Base-by-base conservation (phyloP, 192 early-diverging fungal species). In the Mortierella antarctica region DNA sequence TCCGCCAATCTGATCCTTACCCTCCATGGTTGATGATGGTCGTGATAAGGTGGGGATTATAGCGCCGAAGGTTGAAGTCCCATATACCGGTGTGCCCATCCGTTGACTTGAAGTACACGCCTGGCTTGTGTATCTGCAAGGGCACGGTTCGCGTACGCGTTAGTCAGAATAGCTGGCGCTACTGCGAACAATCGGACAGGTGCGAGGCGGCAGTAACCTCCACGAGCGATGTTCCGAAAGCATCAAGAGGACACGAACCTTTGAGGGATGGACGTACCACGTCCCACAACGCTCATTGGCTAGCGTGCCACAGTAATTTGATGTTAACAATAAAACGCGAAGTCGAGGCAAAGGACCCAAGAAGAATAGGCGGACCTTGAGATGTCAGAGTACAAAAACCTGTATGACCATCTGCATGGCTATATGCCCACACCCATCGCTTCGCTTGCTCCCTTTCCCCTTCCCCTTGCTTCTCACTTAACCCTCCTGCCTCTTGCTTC, bases 71-170 rank as follows among this genome's bases (percentile, higher is more conserved):
- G 70, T 90, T 96, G 46, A 96, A 95, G 64, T 92, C 89, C 95
- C 95, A 96, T 56, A 89, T 85, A 5, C 92, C 91, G 42, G 86
- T 91, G 72, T 97, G 96, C 0, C 96, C 96, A 83, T 97, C 96
- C 3, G 96, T 97, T 7, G 96, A 97, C 71, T 97, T 97, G 74
- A 97, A 96, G 69, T 97, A 97, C 2, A 92, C 95, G 0, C 91
- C 85, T 31, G 89, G 83, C 13, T 66, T 73, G 60, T 87, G 70
- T 55, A 78, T 52, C 73, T 87, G 52, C 15, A 17, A 40, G 46
- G 31, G 31, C 31, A 31, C 1, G 31, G 31, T 31, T 31, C 31
- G 3, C 31, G 31, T 31, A 31, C 31, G 31, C 31, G 31, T 31
- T 31, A 31, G 31, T 31, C 3, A 31, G 31, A 31, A 31, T 31